Evolutionary conservation across 2,329 filamentous ascomycete genomes (phyloP).

Genomic region (Diaporthe velutina): DNA sequence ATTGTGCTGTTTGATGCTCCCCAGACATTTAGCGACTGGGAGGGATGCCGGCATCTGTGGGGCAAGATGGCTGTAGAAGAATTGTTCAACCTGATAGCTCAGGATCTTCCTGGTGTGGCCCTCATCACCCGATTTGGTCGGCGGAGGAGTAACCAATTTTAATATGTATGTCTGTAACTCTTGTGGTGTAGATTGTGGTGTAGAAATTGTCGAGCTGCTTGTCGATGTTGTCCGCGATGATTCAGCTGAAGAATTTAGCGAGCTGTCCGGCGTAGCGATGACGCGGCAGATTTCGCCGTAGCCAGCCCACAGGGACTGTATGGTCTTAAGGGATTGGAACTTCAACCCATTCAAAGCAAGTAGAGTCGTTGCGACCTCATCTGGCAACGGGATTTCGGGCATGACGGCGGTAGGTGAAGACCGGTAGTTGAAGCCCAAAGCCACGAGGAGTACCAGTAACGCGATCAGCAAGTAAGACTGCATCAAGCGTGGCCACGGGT

Average conservation of each 20-base stretch:
- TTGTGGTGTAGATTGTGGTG: constrained; percentile 39
- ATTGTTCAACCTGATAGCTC: constrained; percentile 76
- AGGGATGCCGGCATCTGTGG: constrained; percentile 58
- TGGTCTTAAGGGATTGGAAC: constrained; percentile 53
- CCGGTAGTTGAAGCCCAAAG: not conserved
- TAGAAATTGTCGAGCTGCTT: not conserved
- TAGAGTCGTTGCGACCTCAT: constrained; percentile 13
- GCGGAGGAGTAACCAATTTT: constrained; percentile 58
- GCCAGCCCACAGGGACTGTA: constrained; percentile 64
- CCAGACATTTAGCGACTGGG: constrained; percentile 64
- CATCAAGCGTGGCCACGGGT: not conserved
- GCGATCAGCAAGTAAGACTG: not conserved
- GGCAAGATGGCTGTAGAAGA: constrained; percentile 72
- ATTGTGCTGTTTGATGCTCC: constrained; percentile 53
- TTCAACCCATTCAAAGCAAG: constrained; percentile 14
- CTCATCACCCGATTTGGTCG: constrained; percentile 59
- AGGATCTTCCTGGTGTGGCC: constrained; percentile 75
- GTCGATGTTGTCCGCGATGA: not conserved
- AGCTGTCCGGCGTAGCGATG: constrained; percentile 52
- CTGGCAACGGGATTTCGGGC: not conserved
- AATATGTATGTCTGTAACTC: constrained; percentile 65
- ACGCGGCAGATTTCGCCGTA: constrained; percentile 70
- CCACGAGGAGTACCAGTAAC: constrained; percentile 4
- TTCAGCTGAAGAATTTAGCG: not conserved
- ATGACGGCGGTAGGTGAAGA: not conserved